These are phyloP conservation scores for Yamadazyma friedrichii DNA, from an alignment of 1,139 yeast genomes.

Conservation along the genomic window DNA sequence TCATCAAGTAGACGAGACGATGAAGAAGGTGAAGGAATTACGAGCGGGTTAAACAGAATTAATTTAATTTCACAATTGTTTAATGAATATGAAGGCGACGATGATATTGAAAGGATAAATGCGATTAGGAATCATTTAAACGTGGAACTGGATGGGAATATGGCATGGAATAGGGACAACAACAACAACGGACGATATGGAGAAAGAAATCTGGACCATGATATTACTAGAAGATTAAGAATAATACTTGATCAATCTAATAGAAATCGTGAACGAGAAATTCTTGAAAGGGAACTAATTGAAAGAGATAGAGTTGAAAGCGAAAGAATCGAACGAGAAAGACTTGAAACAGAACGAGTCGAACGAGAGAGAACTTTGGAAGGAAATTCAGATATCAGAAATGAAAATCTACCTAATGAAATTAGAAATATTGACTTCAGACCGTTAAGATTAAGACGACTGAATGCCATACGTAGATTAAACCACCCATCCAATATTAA, in stretches of 20 bases:
- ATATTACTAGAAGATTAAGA: no score
- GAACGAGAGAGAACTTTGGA: neutral
- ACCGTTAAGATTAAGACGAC: slow-evolving; percentile 7
- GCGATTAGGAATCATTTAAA: no score
- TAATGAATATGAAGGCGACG: slow-evolving; percentile 1
- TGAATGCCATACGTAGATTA: slow-evolving; percentile 8
- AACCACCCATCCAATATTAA: neutral
- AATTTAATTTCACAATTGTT: slow-evolving; percentile 8
- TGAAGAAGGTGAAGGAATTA: slow-evolving; percentile 3
- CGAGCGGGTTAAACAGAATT: slow-evolving; percentile 7
- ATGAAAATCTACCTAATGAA: slow-evolving; percentile 4
- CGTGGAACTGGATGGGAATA: no score
- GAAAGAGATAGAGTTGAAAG: neutral
- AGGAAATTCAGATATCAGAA: neutral
- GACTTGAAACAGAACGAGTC: no score
- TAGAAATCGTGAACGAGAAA: neutral
- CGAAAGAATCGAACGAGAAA: no score
- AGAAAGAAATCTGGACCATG: no score
- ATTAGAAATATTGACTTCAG: slow-evolving; percentile 3
- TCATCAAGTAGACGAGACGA: neutral
- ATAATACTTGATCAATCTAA: no score
- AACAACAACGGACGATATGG: no score
- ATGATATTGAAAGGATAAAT: neutral
- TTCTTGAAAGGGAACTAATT: neutral
- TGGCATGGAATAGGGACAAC: no score